Evolutionary conservation across 1,284 basidiomycete species (phyloP).

Genomic region (Anthracocystis walkeri): DNA sequence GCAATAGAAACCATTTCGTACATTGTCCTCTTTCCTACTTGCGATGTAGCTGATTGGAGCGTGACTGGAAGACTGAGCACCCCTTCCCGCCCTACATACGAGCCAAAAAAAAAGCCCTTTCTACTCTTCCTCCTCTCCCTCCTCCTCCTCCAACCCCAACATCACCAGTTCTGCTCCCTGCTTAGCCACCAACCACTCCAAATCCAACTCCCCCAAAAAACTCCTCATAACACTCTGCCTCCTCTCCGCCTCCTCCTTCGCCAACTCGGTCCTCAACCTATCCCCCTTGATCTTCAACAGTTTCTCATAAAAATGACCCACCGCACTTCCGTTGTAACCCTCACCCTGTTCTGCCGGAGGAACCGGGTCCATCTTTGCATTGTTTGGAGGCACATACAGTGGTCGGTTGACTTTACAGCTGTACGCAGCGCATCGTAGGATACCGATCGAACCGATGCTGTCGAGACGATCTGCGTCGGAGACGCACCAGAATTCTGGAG

Average conservation of each 20-base stretch:
- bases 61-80: not conserved
- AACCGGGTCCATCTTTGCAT: slow-evolving; percentile 28
- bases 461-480: slow-evolving; percentile 93
- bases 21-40: too few species aligned
- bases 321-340: slow-evolving; percentile 74
- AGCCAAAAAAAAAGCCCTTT: not conserved
- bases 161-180: slow-evolving; percentile 52
- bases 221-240: slow-evolving; percentile 75
- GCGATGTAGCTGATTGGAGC: too few species aligned
- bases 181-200: slow-evolving; percentile 59
- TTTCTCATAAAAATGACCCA: slow-evolving; percentile 90
- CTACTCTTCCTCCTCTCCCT: slow-evolving; percentile 12
- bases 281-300: slow-evolving; percentile 41
- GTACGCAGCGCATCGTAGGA: slow-evolving; percentile 87
- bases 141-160: slow-evolving; percentile 11
- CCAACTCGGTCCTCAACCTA: slow-evolving; percentile 74
- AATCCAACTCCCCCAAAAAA: slow-evolving; percentile 55
- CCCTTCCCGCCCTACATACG: not conserved
- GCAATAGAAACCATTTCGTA: too few species aligned
- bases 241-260: slow-evolving; percentile 78
- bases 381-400: slow-evolving; percentile 73
- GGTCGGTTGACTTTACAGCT: slow-evolving; percentile 77
- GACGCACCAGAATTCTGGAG: slow-evolving; percentile 85
- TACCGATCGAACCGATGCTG: slow-evolving; percentile 89
- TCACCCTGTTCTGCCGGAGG: slow-evolving; percentile 55